A percentile compares a stretch with the other conserved stretches of the same genome.
Evolutionary conservation across 2,329 filamentous ascomycete species (phyloP).

Genomic region (Botryosphaeria agaves): DNA sequence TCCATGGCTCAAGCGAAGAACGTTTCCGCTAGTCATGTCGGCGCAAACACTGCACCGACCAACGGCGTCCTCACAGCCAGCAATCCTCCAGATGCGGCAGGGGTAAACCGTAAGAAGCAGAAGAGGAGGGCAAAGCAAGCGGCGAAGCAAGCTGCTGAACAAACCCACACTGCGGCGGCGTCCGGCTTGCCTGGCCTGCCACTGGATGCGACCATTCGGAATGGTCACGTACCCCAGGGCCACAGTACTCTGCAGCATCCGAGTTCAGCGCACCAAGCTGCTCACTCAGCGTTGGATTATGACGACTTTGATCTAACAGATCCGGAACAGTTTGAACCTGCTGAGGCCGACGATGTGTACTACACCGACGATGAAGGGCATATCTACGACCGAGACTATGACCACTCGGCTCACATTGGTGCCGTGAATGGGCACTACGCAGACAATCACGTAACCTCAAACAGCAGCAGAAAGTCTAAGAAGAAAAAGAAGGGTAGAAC

Average conservation of each 20-base stretch:
- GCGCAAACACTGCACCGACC: slow-evolving; percentile 13
- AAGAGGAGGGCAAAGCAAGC: slow-evolving; percentile 77
- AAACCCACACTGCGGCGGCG: slow-evolving; percentile 10
- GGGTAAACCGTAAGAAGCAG: slow-evolving; percentile 85
- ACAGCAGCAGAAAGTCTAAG: too few species aligned
- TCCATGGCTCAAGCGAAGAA: slow-evolving; percentile 19
- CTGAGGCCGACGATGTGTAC: slow-evolving; percentile 15
- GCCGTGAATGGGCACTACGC: slow-evolving; percentile 8
- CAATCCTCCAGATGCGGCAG: slow-evolving; percentile 19
- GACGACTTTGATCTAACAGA: slow-evolving; percentile 27
- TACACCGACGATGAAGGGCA: slow-evolving; percentile 20
- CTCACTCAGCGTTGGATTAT: slow-evolving; percentile 21
- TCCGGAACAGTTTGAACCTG: slow-evolving; percentile 11
- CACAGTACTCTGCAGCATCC: slow-evolving; percentile 5
- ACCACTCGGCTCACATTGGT: slow-evolving; percentile 2
- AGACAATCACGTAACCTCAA: too few species aligned
- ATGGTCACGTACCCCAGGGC: slow-evolving; percentile 11
- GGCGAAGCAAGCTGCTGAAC: slow-evolving; percentile 47
- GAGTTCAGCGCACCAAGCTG: slow-evolving; percentile 4
- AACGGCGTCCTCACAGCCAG: slow-evolving; percentile 22
- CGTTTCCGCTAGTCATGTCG: slow-evolving; percentile 6
- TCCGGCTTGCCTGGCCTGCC: slow-evolving; percentile 2
- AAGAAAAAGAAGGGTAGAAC: slow-evolving; percentile 49
- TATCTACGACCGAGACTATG: slow-evolving; percentile 13
- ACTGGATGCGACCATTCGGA: slow-evolving; percentile 5